Percentiles rank a stretch among this genome's conserved stretches.
Evolutionary conservation across 306 rosid genomes (phyloP).

Genomic region (Senna tora): DNA sequence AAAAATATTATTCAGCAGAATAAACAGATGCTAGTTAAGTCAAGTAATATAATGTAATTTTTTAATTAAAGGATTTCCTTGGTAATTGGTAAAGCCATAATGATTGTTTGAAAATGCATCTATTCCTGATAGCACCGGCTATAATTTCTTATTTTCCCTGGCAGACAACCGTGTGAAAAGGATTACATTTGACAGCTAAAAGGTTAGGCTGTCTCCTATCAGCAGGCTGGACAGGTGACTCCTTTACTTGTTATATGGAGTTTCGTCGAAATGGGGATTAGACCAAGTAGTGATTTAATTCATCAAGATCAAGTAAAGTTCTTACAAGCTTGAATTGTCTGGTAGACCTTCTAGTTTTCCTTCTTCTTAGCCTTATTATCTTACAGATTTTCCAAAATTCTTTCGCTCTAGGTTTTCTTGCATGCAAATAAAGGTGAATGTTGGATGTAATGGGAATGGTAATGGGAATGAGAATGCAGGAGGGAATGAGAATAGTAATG

Average conservation of each 20-base stretch:
- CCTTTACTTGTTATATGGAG: background rate
- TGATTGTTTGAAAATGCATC: background rate
- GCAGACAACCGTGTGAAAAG: background rate
- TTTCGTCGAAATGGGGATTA: background rate
- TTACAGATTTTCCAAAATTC: background rate
- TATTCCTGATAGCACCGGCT: background rate
- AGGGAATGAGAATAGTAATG: too few relatives aligned
- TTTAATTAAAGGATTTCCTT: background rate
- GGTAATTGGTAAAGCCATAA: background rate
- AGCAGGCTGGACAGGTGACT: background rate
- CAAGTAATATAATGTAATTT: background rate
- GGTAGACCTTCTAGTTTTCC: background rate
- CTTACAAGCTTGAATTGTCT: background rate
- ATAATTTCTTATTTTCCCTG: background rate
- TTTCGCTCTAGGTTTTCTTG: background rate
- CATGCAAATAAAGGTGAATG: background rate
- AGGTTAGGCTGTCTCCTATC: background rate
- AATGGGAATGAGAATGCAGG: too few relatives aligned
- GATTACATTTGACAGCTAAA: background rate
- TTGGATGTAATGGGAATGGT: too few relatives aligned
- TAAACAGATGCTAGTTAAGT: background rate
- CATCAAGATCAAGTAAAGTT: background rate
- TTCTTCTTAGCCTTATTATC: background rate
- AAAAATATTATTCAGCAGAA: background rate
- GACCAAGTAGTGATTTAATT: background rate